phyloP scores from a whole-genome alignment of 164 flowering plant genomes.

The Dillenia turbinata region DNA sequence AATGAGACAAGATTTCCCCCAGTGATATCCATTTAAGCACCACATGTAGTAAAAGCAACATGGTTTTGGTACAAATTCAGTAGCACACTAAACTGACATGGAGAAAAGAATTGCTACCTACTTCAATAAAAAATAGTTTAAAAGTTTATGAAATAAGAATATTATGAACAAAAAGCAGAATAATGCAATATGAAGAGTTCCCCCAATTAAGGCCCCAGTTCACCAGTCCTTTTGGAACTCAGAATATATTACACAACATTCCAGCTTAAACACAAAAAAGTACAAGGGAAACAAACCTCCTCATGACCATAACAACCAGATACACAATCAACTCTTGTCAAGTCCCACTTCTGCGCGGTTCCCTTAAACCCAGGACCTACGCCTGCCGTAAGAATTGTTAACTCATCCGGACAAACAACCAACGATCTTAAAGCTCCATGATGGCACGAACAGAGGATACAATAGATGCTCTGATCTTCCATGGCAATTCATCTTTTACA shows the following conservation, averaged over 20 bases:
- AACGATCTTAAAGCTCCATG: slow-evolving; percentile 78
- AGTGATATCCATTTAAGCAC: too few relatives aligned
- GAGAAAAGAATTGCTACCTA: too few relatives aligned
- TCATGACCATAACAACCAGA: slow-evolving; percentile 95
- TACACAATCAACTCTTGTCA: slow-evolving; percentile 58
- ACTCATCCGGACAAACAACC: slow-evolving; percentile 78
- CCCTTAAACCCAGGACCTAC: slow-evolving; percentile 95
- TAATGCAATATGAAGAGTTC: too few relatives aligned
- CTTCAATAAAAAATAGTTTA: too few relatives aligned
- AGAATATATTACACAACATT: background rate
- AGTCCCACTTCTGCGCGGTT: slow-evolving; percentile 87
- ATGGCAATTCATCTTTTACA: slow-evolving; percentile 81
- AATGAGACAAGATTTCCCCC: too few relatives aligned
- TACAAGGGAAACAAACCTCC: slow-evolving; percentile 56
- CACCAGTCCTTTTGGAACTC: too few relatives aligned
- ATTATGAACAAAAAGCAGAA: too few relatives aligned
- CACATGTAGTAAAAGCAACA: too few relatives aligned
- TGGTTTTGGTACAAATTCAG: too few relatives aligned
- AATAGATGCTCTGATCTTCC: slow-evolving; percentile 89
- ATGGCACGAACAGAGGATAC: slow-evolving; percentile 85
- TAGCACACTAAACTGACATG: too few relatives aligned
- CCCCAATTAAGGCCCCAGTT: too few relatives aligned
- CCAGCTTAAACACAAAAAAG: background rate
- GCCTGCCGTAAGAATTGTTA: slow-evolving; percentile 80
- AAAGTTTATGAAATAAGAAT: too few relatives aligned